Conservation (phyloP, 345 rosid genomes). For the Xanthoceras sorbifolium region DNA sequence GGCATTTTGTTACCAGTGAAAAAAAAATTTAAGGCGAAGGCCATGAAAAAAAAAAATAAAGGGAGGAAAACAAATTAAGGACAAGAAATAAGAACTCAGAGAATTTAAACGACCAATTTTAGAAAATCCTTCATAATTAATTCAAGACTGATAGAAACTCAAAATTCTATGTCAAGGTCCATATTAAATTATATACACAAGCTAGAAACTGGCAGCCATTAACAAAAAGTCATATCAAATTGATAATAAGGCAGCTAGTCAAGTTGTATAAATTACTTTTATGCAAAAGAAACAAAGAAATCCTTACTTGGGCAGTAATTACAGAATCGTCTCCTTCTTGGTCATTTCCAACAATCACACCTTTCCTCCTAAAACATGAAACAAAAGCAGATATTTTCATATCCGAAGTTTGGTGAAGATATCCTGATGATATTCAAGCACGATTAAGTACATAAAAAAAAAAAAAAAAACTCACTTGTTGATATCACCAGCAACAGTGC, state of each 20-base stretch:
- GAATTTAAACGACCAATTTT: background rate
- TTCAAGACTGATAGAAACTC: background rate
- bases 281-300: background rate
- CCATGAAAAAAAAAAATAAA: too few relatives aligned
- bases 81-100: background rate
- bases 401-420: background rate
- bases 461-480: conserved; percentile 67
- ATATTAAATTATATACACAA: background rate
- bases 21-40: background rate
- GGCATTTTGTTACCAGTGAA: background rate
- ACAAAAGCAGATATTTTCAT: conserved; percentile 9
- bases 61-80: too few relatives aligned
- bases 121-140: background rate
- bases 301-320: conserved; percentile 71
- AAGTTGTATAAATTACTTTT: background rate
- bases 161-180: background rate
- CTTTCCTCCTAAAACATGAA: conserved; percentile 76
- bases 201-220: background rate
- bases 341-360: conserved; percentile 91
- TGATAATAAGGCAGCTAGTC: background rate
- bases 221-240: background rate
- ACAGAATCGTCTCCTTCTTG: conserved; percentile 96
- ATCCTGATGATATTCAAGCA: conserved; percentile 4
- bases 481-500: conserved; percentile 91
- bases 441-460: background rate